Conservation (phyloP, 192 early-diverging fungal species). For the Podochytrium sp. region DNA sequence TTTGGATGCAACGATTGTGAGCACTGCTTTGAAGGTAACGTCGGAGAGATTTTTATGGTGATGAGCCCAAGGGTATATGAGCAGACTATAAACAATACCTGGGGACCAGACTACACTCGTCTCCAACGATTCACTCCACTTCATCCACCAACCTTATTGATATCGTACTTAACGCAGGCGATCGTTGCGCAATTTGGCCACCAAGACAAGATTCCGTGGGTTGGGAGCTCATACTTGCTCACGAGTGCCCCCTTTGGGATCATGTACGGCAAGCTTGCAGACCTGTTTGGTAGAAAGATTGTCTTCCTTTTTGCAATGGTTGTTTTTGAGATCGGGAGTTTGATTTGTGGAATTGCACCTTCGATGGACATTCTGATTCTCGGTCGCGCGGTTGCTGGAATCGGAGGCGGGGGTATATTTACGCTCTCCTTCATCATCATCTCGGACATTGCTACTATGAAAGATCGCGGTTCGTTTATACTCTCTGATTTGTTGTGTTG, state of each 20-base stretch:
- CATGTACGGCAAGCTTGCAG: conserved; percentile 31
- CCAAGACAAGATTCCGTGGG: conserved; percentile 64
- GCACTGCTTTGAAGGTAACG: conserved; percentile 45
- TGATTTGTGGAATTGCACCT: conserved; percentile 73
- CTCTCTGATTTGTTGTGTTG: neutral
- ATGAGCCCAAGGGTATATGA: no score
- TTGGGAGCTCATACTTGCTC: conserved; percentile 74
- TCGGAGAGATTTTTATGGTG: no score
- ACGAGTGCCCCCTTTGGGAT: conserved; percentile 59
- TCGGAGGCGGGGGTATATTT: conserved; percentile 33
- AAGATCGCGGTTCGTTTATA: conserved; percentile 67
- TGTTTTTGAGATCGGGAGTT: conserved; percentile 75
- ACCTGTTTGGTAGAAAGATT: conserved; percentile 52
- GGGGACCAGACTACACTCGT: no score
- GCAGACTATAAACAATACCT: no score
- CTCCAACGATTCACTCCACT: no score
- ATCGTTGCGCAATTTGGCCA: conserved; percentile 41
- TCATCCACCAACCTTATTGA: no score
- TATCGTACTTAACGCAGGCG: conserved; percentile 30
- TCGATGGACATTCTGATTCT: conserved; percentile 72
- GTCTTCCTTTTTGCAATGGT: conserved; percentile 68
- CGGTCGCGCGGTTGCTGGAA: conserved; percentile 67
- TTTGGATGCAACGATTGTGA: conserved; percentile 19
- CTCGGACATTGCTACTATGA: conserved; percentile 75
- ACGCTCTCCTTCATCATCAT: conserved; percentile 81